These are phyloP conservation scores for Cryphonectria radicalis DNA, from an alignment of 2,329 filamentous ascomycete species.

Conservation along the genomic window DNA sequence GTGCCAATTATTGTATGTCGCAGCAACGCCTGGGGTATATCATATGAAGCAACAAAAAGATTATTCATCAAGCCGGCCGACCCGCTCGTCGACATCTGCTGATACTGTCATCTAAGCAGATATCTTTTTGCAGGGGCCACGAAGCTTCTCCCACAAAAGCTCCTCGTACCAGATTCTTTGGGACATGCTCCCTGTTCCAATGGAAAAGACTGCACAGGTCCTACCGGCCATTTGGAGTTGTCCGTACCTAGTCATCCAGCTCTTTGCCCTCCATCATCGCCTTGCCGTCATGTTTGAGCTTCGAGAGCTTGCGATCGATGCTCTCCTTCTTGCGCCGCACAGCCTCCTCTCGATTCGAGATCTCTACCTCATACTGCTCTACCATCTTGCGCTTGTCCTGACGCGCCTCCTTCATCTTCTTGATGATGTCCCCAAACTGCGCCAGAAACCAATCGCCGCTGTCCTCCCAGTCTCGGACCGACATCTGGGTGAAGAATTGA, in stretches of 20 bases:
- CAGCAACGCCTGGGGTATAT: constrained; percentile 12
- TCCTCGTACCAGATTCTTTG: background rate
- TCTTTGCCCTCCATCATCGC: constrained; percentile 56
- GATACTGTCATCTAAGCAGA: background rate
- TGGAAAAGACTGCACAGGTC: background rate
- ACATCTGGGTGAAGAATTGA: constrained; percentile 57
- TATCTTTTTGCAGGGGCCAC: background rate
- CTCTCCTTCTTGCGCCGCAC: constrained; percentile 57
- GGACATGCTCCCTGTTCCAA: background rate
- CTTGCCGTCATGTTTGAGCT: constrained; percentile 60
- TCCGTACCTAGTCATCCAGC: constrained; percentile 32
- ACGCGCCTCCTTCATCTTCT: constrained; percentile 52
- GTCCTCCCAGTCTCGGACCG: constrained; percentile 61
- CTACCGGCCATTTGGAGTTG: background rate
- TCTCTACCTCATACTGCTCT: constrained; percentile 57
- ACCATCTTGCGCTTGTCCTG: constrained; percentile 55
- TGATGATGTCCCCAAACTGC: constrained; percentile 56
- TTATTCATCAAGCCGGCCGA: background rate
- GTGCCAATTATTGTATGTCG: background rate
- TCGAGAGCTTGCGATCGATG: constrained; percentile 59
- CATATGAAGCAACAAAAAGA: constrained; percentile 10
- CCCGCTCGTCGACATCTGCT: background rate
- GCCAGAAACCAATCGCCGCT: constrained; percentile 64
- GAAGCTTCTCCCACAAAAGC: background rate
- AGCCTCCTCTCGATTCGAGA: constrained; percentile 57